phyloP scores from a whole-genome alignment of 495 filamentous ascomycete species.

The Xylaria venustula region DNA sequence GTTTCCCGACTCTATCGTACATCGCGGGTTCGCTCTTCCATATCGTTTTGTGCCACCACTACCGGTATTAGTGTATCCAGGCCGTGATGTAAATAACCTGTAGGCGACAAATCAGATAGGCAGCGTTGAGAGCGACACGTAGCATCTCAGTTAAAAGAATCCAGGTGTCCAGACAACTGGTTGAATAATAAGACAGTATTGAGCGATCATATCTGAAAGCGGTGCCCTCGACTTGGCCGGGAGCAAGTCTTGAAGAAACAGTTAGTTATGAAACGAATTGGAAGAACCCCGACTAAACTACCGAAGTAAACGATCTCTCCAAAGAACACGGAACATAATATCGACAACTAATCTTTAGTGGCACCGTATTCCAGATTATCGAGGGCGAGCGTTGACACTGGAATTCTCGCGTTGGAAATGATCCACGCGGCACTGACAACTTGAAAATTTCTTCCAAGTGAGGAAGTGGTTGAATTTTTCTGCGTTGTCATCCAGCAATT shows the following conservation, averaged over 20 bases:
- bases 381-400: background rate
- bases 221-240: background rate
- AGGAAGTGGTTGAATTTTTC: background rate
- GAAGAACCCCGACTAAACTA: background rate
- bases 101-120: too few relatives aligned
- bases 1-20: constrained; percentile 51
- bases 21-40: constrained; percentile 17
- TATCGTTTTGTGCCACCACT: background rate
- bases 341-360: too few relatives aligned
- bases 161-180: background rate
- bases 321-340: background rate
- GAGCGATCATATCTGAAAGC: background rate
- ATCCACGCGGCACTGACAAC: background rate
- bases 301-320: background rate
- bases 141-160: background rate
- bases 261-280: background rate
- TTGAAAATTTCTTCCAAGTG: background rate
- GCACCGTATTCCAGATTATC: background rate
- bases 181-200: background rate
- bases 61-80: background rate
- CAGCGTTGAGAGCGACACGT: too few relatives aligned
- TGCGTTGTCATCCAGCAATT: background rate
- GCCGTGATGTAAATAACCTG: too few relatives aligned
- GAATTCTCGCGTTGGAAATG: background rate
- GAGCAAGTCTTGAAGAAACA: too few relatives aligned